phyloP scores from a whole-genome alignment of 2,329 filamentous ascomycete species.

The Fonsecaea erecta region DNA sequence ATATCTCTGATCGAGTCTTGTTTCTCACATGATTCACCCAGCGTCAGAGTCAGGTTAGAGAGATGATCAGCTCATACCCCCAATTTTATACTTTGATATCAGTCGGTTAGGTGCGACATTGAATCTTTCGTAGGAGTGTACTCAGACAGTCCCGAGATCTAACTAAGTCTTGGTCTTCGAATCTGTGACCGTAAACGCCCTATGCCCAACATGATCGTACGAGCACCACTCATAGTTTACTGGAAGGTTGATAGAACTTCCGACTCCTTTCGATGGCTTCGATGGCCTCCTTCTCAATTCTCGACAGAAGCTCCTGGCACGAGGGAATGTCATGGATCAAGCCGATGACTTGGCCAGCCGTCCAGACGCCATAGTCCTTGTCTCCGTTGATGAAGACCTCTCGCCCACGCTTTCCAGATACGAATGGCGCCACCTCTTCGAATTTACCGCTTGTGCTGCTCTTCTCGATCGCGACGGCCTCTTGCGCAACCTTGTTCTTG shows the following conservation, averaged over 20 bases:
- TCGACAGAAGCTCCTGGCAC: conserved; percentile 68
- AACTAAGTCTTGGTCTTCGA: conserved; percentile 6
- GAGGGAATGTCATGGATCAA: conserved; percentile 69
- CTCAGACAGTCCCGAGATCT: background rate
- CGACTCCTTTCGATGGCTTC: conserved; percentile 64
- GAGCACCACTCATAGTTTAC: conserved; percentile 24
- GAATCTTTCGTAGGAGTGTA: background rate
- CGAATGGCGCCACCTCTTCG: conserved; percentile 79
- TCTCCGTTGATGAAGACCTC: conserved; percentile 94
- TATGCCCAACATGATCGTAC: background rate
- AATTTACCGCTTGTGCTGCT: conserved; percentile 87
- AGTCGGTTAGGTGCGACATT: background rate
- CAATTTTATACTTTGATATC: background rate
- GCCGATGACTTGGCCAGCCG: conserved; percentile 92
- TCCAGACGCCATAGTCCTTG: conserved; percentile 92
- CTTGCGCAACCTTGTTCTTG: conserved; percentile 83
- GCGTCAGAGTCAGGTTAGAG: background rate
- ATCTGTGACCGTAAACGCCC: conserved; percentile 1
- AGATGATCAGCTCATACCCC: background rate
- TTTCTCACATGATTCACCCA: background rate
- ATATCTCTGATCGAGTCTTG: background rate
- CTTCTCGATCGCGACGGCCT: conserved; percentile 80
- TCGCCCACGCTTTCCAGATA: conserved; percentile 87
- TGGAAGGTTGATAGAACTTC: conserved; percentile 33
- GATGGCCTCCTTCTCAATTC: conserved; percentile 79